phyloP scores from a whole-genome alignment of 805 yeast genomes.

The Saccharomycopsis capsularis region DNA sequence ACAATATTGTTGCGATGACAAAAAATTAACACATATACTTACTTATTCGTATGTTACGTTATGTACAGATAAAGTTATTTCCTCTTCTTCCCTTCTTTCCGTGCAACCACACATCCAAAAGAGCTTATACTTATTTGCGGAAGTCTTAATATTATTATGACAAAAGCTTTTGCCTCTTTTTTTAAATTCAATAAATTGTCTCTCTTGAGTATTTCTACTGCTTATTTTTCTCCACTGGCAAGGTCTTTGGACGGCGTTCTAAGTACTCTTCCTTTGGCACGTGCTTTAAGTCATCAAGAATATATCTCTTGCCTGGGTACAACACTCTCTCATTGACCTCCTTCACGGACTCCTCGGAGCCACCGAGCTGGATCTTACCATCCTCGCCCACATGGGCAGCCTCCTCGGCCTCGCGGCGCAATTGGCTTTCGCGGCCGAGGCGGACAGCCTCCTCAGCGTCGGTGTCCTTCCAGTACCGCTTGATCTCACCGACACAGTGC shows the following conservation, averaged over 20 bases:
- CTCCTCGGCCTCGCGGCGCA: conserved; percentile 22
- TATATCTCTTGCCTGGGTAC: conserved; percentile 66
- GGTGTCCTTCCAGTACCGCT: conserved; percentile 54
- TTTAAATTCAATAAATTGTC: too few species aligned
- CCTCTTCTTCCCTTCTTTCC: too few species aligned
- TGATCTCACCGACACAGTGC: conserved; percentile 83
- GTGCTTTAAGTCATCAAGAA: conserved; percentile 35
- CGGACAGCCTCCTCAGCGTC: conserved; percentile 30
- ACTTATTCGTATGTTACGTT: too few species aligned
- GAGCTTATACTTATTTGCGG: too few species aligned
- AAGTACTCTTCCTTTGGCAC: conserved; percentile 51
- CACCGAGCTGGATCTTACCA: conserved; percentile 21
- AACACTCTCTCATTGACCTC: conserved; percentile 56
- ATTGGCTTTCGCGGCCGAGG: conserved; percentile 12
- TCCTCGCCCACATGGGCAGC: conserved; percentile 21
- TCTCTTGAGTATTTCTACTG: too few species aligned
- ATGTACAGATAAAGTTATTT: too few species aligned
- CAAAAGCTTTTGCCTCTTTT: too few species aligned
- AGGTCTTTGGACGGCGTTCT: conserved; percentile 45
- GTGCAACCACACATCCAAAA: too few species aligned
- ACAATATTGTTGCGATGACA: too few species aligned
- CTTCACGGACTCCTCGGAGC: conserved; percentile 34
- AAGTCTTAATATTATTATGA: too few species aligned
- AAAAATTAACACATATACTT: too few species aligned
- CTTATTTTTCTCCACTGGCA: conserved; percentile 45